Evolutionary conservation across 1,284 basidiomycete species (phyloP), one percentile per base, ranked within the genome.

Genomic region (Exsudoporus floridanus): DNA sequence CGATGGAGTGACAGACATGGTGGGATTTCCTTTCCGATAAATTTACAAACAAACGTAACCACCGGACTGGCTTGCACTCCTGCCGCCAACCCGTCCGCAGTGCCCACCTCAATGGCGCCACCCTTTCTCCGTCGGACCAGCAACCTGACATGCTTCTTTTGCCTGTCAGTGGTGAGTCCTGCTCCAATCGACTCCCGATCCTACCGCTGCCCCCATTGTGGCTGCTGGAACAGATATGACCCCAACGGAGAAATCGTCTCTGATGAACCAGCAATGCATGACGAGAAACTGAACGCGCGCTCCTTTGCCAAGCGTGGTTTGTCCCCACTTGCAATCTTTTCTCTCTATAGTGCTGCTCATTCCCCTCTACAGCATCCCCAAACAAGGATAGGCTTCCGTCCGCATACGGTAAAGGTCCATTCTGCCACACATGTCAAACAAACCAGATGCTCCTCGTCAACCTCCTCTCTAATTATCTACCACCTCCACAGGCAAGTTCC

Each of bases 381-480:
- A 81, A 80, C 61, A 88, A 81, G 63, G 81, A 87, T 64, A 79
- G 81, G 25, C 70, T 90, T 21, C 86, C 83, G 4, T 79, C 81
- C 23, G 66, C 76, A 45, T 85, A 84, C 59, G 74, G 78, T 36
- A 76, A 73, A 44, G 71, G 77, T 3, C 78, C 84, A 5, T 94
- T 95, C 75, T 97, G 94, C 69, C 84, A 87, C 59, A 82, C 81
- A 12, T 96, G 94, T 67, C 82, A 88, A 57, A 90, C 90, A n/a
- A 96, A 96, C 70, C 91, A 96, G 66, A 87, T 84, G 70, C 79
- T 97, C 28, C 77, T 93, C 47, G 77, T 92, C 56, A 91, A 94
- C 67, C 78, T 97, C 49, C 73, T 96, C 27, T 90, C 92, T 5
- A 93, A 90, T 60, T 97, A 95, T 66, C 79, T 95, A 0, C 92